Evolutionary conservation across 2,329 filamentous ascomycete species (phyloP).

Genomic region (Verticillium tricorpus): DNA sequence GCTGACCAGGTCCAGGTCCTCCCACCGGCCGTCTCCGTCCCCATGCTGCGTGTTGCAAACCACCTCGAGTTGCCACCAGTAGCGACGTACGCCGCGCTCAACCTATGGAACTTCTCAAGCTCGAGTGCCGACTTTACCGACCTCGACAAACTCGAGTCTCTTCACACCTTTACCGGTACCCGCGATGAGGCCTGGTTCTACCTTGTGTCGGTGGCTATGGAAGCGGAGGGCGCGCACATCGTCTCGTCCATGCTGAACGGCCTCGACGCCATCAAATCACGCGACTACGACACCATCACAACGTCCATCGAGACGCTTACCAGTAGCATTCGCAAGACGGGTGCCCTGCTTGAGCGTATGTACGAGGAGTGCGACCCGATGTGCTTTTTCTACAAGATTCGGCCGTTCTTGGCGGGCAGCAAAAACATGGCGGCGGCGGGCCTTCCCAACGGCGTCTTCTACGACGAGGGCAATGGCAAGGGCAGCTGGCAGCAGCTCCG

Average conservation of each 20-base stretch:
- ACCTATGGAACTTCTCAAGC: slow-evolving; percentile 84
- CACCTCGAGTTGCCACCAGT: slow-evolving; percentile 80
- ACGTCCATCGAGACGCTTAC: slow-evolving; percentile 62
- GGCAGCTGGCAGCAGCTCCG: slow-evolving; percentile 70
- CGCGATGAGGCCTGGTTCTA: slow-evolving; percentile 95
- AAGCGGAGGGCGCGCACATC: slow-evolving; percentile 70
- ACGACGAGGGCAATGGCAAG: slow-evolving; percentile 66
- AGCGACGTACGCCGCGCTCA: slow-evolving; percentile 83
- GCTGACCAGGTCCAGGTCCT: slow-evolving; percentile 43
- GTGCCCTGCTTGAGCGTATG: slow-evolving; percentile 70
- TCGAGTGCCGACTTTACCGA: slow-evolving; percentile 49
- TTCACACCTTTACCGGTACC: slow-evolving; percentile 84
- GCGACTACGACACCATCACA: slow-evolving; percentile 57
- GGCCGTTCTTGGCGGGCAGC: slow-evolving; percentile 84
- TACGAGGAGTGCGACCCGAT: slow-evolving; percentile 83
- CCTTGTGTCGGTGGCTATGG: slow-evolving; percentile 83
- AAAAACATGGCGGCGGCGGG: slow-evolving; percentile 89
- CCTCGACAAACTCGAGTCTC: slow-evolving; percentile 64
- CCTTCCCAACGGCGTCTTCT: slow-evolving; percentile 77
- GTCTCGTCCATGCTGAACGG: slow-evolving; percentile 76
- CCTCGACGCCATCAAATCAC: slow-evolving; percentile 60
- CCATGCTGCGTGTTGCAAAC: slow-evolving; percentile 66
- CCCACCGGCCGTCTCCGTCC: slow-evolving; percentile 72
- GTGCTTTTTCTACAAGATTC: slow-evolving; percentile 83
- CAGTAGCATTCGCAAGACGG: slow-evolving; percentile 63